Conservation (phyloP, 768 basidiomycete genomes). For the Pleurotus tuoliensis region DNA sequence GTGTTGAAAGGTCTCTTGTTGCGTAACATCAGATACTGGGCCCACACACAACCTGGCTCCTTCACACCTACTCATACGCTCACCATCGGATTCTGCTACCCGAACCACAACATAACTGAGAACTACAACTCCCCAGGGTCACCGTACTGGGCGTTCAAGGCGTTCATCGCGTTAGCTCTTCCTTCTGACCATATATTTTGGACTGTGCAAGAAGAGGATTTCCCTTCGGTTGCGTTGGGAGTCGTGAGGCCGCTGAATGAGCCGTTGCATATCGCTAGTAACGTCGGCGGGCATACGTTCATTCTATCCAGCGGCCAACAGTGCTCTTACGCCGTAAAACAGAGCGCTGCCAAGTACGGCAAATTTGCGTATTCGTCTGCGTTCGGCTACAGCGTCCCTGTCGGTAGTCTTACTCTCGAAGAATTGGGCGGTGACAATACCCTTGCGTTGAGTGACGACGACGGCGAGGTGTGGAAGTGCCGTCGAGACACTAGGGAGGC, state of each 20-base stretch:
- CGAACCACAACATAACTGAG: slow-evolving; percentile 72
- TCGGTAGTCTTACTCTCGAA: slow-evolving; percentile 62
- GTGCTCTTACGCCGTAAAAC: slow-evolving; percentile 76
- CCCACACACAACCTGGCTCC: slow-evolving; percentile 52
- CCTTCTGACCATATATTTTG: slow-evolving; percentile 71
- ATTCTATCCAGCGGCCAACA: slow-evolving; percentile 75
- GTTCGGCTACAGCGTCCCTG: slow-evolving; percentile 74
- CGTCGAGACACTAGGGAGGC: slow-evolving; percentile 62
- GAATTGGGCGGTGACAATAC: slow-evolving; percentile 70
- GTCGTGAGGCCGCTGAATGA: slow-evolving; percentile 51
- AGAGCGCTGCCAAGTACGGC: slow-evolving; percentile 76
- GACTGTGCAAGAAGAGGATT: slow-evolving; percentile 61
- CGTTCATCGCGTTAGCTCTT: slow-evolving; percentile 63
- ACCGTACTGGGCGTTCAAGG: slow-evolving; percentile 81
- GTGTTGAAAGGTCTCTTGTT: slow-evolving; percentile 70
- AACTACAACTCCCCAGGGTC: slow-evolving; percentile 80
- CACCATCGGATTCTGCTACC: slow-evolving; percentile 68
- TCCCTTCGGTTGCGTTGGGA: slow-evolving; percentile 44
- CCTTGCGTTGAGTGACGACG: slow-evolving; percentile 66
- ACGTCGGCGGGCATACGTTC: slow-evolving; percentile 62
- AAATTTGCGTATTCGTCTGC: slow-evolving; percentile 75
- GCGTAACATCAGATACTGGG: slow-evolving; percentile 72
- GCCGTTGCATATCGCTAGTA: slow-evolving; percentile 65
- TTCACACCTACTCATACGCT: slow-evolving; percentile 63
- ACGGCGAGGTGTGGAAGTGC: slow-evolving; percentile 70